These are phyloP conservation scores for Fusarium lyarnte DNA, from an alignment of 2,329 filamentous ascomycete species.

Conservation along the genomic window DNA sequence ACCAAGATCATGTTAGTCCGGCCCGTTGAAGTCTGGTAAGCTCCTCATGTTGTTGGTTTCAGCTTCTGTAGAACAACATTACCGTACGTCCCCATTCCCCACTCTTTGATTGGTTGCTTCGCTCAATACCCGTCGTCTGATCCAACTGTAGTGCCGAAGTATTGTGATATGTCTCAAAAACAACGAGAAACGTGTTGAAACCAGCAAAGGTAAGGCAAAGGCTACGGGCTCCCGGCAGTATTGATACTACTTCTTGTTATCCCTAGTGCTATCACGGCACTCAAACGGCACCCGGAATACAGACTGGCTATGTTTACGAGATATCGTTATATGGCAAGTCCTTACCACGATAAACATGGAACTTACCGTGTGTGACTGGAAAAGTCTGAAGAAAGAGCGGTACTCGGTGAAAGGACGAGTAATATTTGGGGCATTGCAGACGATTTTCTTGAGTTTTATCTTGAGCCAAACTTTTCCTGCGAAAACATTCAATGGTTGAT, in stretches of 20 bases:
- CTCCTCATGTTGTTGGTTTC: background rate
- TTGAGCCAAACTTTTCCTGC: too few species aligned
- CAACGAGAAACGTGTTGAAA: fast-evolving
- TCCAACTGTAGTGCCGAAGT: fast-evolving
- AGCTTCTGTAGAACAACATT: fast-evolving
- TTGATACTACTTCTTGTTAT: too few species aligned
- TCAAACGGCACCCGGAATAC: background rate
- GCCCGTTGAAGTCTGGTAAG: background rate
- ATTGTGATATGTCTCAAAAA: background rate
- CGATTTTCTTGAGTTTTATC: background rate
- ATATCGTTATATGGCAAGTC: background rate
- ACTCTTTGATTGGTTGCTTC: background rate
- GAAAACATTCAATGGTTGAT: background rate
- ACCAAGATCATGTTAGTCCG: fast-evolving
- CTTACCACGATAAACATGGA: background rate
- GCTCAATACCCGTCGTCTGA: background rate
- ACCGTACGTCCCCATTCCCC: background rate
- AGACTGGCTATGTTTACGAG: background rate
- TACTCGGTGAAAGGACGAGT: too few species aligned
- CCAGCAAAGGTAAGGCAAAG: too few species aligned
- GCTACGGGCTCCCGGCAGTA: too few species aligned
- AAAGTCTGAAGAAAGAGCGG: too few species aligned
- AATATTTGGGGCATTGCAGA: background rate
- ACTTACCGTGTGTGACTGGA: too few species aligned
- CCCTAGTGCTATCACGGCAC: background rate